Evolutionary conservation across 2,329 filamentous ascomycete genomes (phyloP), one percentile per base, ranked within the genome.

Genomic region (Penicillium sp.): DNA sequence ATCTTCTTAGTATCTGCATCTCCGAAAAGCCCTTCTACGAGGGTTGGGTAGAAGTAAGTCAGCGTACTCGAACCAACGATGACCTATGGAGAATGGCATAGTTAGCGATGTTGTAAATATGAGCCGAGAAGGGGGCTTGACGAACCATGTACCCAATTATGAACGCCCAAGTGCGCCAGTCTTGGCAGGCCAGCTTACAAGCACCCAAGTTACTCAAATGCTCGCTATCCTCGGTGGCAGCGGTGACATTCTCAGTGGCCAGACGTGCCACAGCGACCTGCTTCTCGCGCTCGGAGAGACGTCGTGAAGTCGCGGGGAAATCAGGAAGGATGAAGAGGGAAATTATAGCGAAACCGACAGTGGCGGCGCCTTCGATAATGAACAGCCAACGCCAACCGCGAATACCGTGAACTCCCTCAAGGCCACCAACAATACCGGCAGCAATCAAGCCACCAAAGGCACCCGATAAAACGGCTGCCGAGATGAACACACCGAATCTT

Each of bases 401-500:
- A 1, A 81, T 64, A 0, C 78, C 78, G 25, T 69, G 70, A 1
- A 63, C 65, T 0, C 72, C 74, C 11, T 80, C 76, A 52, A 81
- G 68, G 8, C 74, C 70, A 9, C 75, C 71, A 3, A 76, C 73
- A 16, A 81, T 76, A 4, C 74, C 77, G 2, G 77, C 78, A 27
- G 77, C 78, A 6, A 81, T 63, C 1, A 81, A 62, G 3, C 78
- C 78, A 1, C 77, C 77, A 53, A 82, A 82, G 2, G 79, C 80
- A n/a, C 79, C 79, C 0, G 74, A 80, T 2, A 81, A 70, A 2
- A 83, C 78, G 0, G 80, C 80, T 1, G 79, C 80, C n/a, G 81
- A 79, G 54, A 83, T 80, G 57, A 82, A 84, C 1, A 85, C 65
- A 7, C 75, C 79, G 40, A 82, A 81, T 2, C 82, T 76, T 45